phyloP scores from a whole-genome alignment of 768 basidiomycete genomes.

The Lyophyllum shimeji region DNA sequence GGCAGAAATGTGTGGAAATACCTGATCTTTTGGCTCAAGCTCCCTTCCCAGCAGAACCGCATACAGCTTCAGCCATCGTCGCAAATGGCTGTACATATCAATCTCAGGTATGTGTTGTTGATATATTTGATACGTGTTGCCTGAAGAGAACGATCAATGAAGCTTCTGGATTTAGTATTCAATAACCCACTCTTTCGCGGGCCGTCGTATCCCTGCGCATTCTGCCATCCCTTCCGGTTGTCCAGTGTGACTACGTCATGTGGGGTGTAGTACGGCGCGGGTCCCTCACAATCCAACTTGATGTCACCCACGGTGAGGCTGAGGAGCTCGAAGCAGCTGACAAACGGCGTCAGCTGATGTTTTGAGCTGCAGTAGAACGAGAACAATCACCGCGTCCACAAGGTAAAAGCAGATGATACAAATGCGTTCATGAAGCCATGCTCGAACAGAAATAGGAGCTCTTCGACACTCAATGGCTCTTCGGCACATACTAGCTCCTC shows the following conservation, averaged over 20 bases:
- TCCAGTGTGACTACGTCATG: slow-evolving; percentile 22
- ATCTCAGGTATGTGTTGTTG: slow-evolving; percentile 23
- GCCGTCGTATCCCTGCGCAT: background rate
- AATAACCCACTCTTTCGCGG: background rate
- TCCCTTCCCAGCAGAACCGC: slow-evolving; percentile 5
- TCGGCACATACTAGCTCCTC: background rate
- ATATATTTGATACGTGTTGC: slow-evolving; percentile 33
- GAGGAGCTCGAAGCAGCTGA: slow-evolving; percentile 31
- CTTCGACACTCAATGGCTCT: background rate
- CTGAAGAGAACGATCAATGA: background rate
- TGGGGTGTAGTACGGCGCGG: slow-evolving; percentile 16
- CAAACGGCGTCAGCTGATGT: background rate
- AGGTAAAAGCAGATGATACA: slow-evolving; percentile 22
- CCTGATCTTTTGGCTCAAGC: background rate
- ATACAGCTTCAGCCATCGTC: slow-evolving; percentile 23
- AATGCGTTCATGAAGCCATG: slow-evolving; percentile 31
- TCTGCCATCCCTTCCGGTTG: slow-evolving; percentile 17
- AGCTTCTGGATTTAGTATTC: background rate
- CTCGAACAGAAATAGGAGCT: slow-evolving; percentile 6
- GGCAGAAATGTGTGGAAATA: background rate
- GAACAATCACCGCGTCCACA: slow-evolving; percentile 29
- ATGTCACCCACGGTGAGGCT: slow-evolving; percentile 23
- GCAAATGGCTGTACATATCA: background rate
- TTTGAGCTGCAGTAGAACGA: background rate
- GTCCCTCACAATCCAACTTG: slow-evolving; percentile 12